Evolutionary conservation across 2,329 filamentous ascomycete species (phyloP), one percentile per base, ranked within the genome.

Genomic region (Pezicula radicicola): DNA sequence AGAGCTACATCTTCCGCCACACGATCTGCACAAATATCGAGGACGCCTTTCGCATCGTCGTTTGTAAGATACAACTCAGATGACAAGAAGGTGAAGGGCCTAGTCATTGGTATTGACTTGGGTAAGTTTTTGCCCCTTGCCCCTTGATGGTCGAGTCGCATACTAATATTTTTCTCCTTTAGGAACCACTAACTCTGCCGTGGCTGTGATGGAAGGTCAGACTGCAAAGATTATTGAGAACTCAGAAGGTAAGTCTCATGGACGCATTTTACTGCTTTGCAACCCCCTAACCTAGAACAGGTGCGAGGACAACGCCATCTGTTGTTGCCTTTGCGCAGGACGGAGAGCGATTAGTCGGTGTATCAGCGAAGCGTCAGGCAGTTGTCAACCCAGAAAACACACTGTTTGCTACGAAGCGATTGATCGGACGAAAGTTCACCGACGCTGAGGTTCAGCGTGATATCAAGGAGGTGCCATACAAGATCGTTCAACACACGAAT

Each of bases 341-440:
- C 71, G 92, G 92, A 62, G 93, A 97, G 83, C 88, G 93, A 69
- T 82, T 97, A 58, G 93, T 97, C 62, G 93, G 93, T 88, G 91
- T 97, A 63, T 91, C 93, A 57, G 93, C 93, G 66, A 97, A 97
- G 85, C 91, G 92, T 70, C 93, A 97, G 79, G 93, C 92, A 60
- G 93, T 97, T 65, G 92, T 97, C 68, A 97, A 97, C 81, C 93
- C 93, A 55, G 92, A 97, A 76, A 97, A 97, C 81, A 97, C 93
- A 53, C 85, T 97, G 54, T 97, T 97, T 73, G 93, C 92, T 72
- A 97, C 93, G 62, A 97, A 97, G 87, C 91, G 93, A 84, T 85
- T 97, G 72, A 97, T 97, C 73, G 93, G 93, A 69, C 90, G 93
- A 73, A 97, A 97, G 81, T 97, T 93, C 81, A 91, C 83, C 72